These are phyloP conservation scores for Aspergillus uvarum DNA, from an alignment of 2,329 filamentous ascomycete genomes.

Conservation along the genomic window DNA sequence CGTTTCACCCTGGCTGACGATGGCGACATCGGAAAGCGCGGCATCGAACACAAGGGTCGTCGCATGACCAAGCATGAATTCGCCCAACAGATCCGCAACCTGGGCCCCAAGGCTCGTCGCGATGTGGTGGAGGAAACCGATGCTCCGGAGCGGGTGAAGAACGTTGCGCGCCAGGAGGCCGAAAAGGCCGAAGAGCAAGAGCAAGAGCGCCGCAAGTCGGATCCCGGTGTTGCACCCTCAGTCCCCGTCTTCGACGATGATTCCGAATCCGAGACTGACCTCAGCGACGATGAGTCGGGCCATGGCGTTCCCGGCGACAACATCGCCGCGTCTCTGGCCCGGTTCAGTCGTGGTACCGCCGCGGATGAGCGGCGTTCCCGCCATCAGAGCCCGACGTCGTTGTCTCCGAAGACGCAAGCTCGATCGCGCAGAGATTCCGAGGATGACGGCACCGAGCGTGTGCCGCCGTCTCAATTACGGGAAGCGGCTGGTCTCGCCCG, in stretches of 20 bases:
- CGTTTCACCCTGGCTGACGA: conserved; percentile 61
- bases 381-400: conserved; percentile 29
- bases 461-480: conserved; percentile 40
- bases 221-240: conserved; percentile 13
- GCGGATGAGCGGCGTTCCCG: conserved; percentile 42
- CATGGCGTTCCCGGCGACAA: conserved; percentile 32
- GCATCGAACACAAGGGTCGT: conserved; percentile 50
- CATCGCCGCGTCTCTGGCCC: conserved; percentile 39
- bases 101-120: conserved; percentile 60
- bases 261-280: conserved; percentile 26
- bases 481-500: conserved; percentile 31
- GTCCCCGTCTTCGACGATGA: conserved; percentile 20
- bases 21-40: conserved; percentile 35
- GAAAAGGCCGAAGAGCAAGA: conserved; percentile 27
- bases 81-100: conserved; percentile 59
- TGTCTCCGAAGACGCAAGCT: conserved; percentile 19
- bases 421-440: conserved; percentile 40
- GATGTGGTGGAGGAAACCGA: conserved; percentile 46
- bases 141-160: conserved; percentile 41
- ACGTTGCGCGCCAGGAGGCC: conserved; percentile 36
- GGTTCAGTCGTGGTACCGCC: conserved; percentile 36
- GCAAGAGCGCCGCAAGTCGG: conserved; percentile 27
- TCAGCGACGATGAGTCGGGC: conserved; percentile 27
- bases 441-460: conserved; percentile 44
- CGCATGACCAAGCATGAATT: conserved; percentile 66